Evolutionary conservation across 495 filamentous ascomycete species (phyloP).

Genomic region (Articulospora tetracladia): DNA sequence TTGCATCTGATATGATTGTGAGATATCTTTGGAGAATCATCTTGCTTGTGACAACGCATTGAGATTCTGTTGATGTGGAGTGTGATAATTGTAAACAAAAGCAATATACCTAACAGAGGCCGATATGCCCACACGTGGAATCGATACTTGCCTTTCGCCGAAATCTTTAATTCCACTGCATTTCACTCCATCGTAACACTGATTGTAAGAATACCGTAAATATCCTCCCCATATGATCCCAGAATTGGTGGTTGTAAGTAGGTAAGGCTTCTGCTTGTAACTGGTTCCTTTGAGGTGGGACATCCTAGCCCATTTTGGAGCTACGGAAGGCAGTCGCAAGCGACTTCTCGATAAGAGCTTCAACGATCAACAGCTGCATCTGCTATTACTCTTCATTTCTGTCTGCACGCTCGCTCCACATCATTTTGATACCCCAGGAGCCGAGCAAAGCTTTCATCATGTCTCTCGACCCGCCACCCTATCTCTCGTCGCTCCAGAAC

Average conservation of each 20-base stretch:
- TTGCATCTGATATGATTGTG: not conserved
- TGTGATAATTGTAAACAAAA: not conserved
- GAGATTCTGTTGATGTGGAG: no score
- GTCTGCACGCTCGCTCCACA: conserved; percentile 17
- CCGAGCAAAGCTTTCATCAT: conserved; percentile 19
- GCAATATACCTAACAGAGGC: not conserved
- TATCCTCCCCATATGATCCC: no score
- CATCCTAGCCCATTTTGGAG: conserved; percentile 3
- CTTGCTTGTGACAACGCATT: no score
- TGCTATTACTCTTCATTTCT: not conserved
- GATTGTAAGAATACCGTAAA: no score
- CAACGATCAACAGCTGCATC: conserved; percentile 11
- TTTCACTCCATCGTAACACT: no score
- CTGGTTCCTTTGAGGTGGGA: not conserved
- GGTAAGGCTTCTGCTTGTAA: conserved; percentile 9
- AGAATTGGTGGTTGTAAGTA: not conserved
- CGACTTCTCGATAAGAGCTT: conserved; percentile 24
- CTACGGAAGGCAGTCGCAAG: conserved; percentile 5
- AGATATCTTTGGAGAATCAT: no score
- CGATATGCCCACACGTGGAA: not conserved
- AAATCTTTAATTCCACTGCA: no score
- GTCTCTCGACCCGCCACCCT: conserved; percentile 58
- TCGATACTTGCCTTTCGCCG: not conserved
- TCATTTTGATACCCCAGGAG: conserved; percentile 10
- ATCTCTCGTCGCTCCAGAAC: conserved; percentile 86